Evolutionary conservation across 805 yeast genomes (phyloP).

Genomic region (Cyberlindnera xylosilytica): DNA sequence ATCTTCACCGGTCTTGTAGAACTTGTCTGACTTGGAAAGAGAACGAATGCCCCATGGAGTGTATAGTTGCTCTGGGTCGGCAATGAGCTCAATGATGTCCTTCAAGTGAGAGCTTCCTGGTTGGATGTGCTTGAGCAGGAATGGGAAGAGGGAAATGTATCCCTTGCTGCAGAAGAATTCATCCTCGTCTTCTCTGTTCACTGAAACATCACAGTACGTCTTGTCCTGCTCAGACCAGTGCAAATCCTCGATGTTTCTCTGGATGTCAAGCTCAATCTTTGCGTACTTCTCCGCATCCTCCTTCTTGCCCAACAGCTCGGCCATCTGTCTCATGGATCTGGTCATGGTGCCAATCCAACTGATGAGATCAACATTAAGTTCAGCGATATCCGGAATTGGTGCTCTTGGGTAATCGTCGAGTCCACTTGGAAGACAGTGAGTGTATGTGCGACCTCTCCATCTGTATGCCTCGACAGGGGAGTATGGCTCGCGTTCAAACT

Average conservation of each 20-base stretch:
- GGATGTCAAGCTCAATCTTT: constrained; percentile 51
- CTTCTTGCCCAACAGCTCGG: constrained; percentile 52
- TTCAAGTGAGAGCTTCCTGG: constrained; percentile 44
- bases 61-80: constrained; percentile 76
- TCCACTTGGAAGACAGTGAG: constrained; percentile 90
- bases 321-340: constrained; percentile 70
- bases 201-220: constrained; percentile 79
- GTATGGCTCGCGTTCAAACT: constrained; percentile 59
- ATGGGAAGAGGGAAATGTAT: constrained; percentile 83
- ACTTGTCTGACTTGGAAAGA: constrained; percentile 61
- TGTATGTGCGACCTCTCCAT: constrained; percentile 89
- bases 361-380: constrained; percentile 82
- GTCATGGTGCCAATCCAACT: constrained; percentile 96
- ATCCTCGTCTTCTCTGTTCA: constrained; percentile 69
- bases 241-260: constrained; percentile 60
- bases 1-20: constrained; percentile 77
- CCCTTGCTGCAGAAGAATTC: constrained; percentile 85
- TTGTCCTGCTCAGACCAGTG: constrained; percentile 75
- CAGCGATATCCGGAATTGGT: constrained; percentile 76
- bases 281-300: constrained; percentile 58
- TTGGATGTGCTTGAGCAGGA: constrained; percentile 64
- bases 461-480: constrained; percentile 67
- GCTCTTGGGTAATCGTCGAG: constrained; percentile 94
- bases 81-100: constrained; percentile 52
- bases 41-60: constrained; percentile 78